Evolutionary conservation across 2,329 filamentous ascomycete genomes (phyloP), one percentile per base, ranked within the genome.

Genomic region (Xylaria sp.): DNA sequence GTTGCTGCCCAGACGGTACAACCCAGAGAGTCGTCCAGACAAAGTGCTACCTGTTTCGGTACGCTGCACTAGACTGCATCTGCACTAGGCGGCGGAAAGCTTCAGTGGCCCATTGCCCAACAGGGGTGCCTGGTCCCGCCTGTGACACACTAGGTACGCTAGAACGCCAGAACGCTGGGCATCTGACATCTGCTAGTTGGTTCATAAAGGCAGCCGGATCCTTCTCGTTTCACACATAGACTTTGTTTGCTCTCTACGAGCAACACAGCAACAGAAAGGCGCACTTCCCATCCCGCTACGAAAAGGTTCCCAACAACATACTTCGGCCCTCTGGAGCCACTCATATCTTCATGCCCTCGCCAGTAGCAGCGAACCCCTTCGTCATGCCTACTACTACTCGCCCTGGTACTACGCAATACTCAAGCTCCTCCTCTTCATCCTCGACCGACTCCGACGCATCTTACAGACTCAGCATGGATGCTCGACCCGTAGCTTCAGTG

Each of bases 401-500:
- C 67, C 80, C 81, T 57, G 67, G 78, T 61, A 77, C 79, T 72
- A 76, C 76, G 25, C 78, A 81, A 70, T 83, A 80, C 76, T 76
- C 76, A 67, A 81, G 80, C 78, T 77, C 79, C 8, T 82, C 82
- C 4, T 77, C 76, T 25, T 74, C 74, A 18, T 83, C 82, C 15
- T 81, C 81, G 8, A 80, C 82, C 70, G 82, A 83, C 74, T 84
- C 83, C 48, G 82, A 83, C 68, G 71, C 80, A 57, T 83, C 84
- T 10, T 80, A 81, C 12, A 76, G 81, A 25, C 74, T 76, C 57
- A 85, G 82, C 78, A 86, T 88, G 85, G 86, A 88, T 71, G 78
- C 83, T n/a, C 69, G 60, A 25, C 73, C 78, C 6, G 81, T 85
- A 48, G 86, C 83, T 74, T 86, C 86, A 9, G 87, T 90, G 65